Percentiles rank a stretch among this genome's conserved stretches.
Evolutionary conservation across 1,284 basidiomycete genomes (phyloP).

Genomic region (Xerocomus amazonicus): DNA sequence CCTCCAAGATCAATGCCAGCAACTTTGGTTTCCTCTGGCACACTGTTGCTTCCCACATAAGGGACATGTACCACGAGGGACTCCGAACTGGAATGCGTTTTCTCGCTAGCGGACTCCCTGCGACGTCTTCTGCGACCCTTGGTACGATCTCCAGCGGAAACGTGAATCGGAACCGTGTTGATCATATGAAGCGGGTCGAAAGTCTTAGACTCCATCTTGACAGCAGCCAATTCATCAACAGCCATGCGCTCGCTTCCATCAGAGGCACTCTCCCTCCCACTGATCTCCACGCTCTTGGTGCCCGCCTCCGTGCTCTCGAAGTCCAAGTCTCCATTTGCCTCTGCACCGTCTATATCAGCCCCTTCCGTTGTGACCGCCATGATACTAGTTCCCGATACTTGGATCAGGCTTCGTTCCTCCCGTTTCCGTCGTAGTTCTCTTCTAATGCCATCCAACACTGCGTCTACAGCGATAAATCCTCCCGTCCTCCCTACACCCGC

Average conservation of each 20-base stretch:
- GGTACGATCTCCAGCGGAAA: constrained; percentile 28
- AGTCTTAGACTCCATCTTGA: not conserved
- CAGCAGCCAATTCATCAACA: constrained; percentile 17
- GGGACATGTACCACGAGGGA: constrained; percentile 34
- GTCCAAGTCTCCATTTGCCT: constrained; percentile 1
- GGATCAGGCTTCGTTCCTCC: constrained; percentile 12
- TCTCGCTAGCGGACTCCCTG: constrained; percentile 2
- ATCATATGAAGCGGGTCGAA: constrained; percentile 5
- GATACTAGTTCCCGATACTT: not conserved
- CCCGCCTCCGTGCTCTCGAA: constrained; percentile 8
- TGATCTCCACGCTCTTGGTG: constrained; percentile 1
- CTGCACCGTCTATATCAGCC: not conserved
- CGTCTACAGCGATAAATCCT: constrained; percentile 87
- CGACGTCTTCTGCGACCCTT: constrained; percentile 17
- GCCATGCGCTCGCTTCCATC: constrained; percentile 24
- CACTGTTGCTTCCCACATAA: constrained; percentile 10
- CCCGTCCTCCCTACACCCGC: constrained; percentile 92
- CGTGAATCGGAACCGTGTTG: constrained; percentile 28
- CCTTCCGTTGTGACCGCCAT: not conserved
- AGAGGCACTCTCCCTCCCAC: constrained; percentile 1
- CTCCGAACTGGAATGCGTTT: constrained; percentile 18
- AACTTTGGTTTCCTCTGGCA: constrained; percentile 6
- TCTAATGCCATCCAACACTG: constrained; percentile 75
- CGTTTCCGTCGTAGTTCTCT: constrained; percentile 50
- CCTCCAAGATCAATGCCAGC: constrained; percentile 34